A percentile compares a stretch with the other conserved stretches of the same genome.
Conservation (phyloP, 2,329 filamentous ascomycete species). For the Fusarium caatingaense region DNA sequence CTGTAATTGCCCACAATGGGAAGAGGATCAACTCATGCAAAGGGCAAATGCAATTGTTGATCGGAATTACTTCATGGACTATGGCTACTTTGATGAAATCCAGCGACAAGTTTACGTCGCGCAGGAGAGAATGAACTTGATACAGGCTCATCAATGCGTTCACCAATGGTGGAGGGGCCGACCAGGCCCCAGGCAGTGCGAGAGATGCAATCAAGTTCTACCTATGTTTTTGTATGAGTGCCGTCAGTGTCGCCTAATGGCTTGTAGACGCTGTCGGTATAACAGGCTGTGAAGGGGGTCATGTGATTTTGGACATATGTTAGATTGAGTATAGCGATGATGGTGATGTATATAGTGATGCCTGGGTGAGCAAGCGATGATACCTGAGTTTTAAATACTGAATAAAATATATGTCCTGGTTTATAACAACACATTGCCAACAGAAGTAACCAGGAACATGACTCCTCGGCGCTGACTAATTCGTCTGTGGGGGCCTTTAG, state of each 20-base stretch:
- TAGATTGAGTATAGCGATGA: neutral
- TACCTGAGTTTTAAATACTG: no score
- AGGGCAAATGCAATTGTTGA: constrained; percentile 51
- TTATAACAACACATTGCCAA: neutral
- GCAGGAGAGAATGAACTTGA: constrained; percentile 12
- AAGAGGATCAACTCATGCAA: constrained; percentile 48
- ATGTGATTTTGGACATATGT: neutral
- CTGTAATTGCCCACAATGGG: constrained; percentile 54
- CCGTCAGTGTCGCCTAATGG: constrained; percentile 56
- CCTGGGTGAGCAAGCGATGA: neutral
- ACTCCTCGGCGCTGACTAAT: neutral
- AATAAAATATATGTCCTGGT: neutral
- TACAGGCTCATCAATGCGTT: constrained; percentile 54
- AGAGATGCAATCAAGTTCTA: constrained; percentile 57
- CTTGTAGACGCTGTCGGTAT: constrained; percentile 59
- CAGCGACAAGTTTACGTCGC: neutral
- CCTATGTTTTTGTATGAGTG: constrained; percentile 60
- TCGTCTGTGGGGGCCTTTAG: neutral
- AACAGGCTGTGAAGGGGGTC: constrained; percentile 49
- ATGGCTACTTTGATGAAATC: neutral
- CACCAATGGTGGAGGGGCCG: constrained; percentile 53
- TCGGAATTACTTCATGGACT: constrained; percentile 17
- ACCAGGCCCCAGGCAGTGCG: constrained; percentile 53
- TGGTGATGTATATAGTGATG: neutral
- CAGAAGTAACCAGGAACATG: neutral